phyloP scores from a whole-genome alignment of 129 eudicot genomes.

The Silybum marianum region DNA sequence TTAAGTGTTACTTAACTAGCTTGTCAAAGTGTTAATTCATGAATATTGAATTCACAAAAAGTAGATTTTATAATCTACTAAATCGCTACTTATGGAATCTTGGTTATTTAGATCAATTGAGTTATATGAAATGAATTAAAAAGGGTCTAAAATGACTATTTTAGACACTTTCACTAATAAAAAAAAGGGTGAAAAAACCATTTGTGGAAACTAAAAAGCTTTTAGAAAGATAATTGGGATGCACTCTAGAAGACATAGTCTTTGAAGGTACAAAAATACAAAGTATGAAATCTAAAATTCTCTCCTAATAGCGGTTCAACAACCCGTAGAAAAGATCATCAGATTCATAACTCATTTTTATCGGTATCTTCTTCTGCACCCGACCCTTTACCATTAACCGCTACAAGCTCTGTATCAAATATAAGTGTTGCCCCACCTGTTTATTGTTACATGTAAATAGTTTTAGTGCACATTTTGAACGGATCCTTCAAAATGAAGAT shows the following conservation, averaged over 20 bases:
- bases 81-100: background rate
- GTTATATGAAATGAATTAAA: background rate
- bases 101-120: background rate
- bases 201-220: background rate
- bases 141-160: background rate
- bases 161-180: background rate
- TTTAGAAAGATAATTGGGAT: background rate
- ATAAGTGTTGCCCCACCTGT: slow-evolving; percentile 96
- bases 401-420: slow-evolving; percentile 91
- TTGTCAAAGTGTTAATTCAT: no score
- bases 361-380: slow-evolving; percentile 35
- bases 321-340: slow-evolving; percentile 18
- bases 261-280: slow-evolving; percentile 30
- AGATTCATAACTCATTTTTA: slow-evolving; percentile 54
- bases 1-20: no score
- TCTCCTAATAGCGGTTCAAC: slow-evolving; percentile 18
- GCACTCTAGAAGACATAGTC: background rate
- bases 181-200: background rate
- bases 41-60: no score
- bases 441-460: background rate
- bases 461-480: background rate
- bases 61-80: no score
- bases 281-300: slow-evolving; percentile 26
- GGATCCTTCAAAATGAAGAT: no score
- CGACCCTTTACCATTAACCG: slow-evolving; percentile 75